These are phyloP conservation scores for Haplosporangium sp. DNA, from an alignment of 371 early-diverging fungal species.

Conservation along the genomic window DNA sequence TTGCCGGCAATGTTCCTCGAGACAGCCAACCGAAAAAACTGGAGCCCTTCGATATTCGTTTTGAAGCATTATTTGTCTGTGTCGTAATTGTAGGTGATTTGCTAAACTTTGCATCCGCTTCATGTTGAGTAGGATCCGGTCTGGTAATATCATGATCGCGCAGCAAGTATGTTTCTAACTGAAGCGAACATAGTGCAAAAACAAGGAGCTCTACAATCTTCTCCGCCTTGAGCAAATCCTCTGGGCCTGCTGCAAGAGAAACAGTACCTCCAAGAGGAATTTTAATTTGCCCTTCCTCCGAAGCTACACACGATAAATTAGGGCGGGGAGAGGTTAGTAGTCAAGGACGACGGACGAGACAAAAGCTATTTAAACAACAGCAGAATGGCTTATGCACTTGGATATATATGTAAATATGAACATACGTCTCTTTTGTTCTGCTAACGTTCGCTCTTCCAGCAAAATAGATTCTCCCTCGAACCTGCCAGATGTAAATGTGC, in stretches of 20 bases:
- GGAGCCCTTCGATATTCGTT: conserved; percentile 46
- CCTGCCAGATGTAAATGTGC: conserved; percentile 33
- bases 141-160: conserved; percentile 59
- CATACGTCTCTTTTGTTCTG: conserved; percentile 32
- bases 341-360: too few relatives aligned
- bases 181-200: conserved; percentile 64
- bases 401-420: neutral
- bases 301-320: neutral
- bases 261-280: conserved; percentile 49
- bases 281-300: conserved; percentile 15
- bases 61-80: conserved; percentile 23
- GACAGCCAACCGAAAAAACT: conserved; percentile 44
- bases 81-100: conserved; percentile 19
- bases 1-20: conserved; percentile 40
- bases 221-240: conserved; percentile 39
- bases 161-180: conserved; percentile 62
- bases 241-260: conserved; percentile 27
- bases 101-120: conserved; percentile 22
- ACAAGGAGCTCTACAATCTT: conserved; percentile 57
- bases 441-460: conserved; percentile 30
- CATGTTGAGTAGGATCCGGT: conserved; percentile 36
- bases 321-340: neutral
- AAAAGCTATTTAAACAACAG: too few relatives aligned
- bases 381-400: neutral
- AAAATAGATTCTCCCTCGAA: conserved; percentile 50